phyloP scores from a whole-genome alignment of 352 stramenopile genomes.

The Pythium dissotocum region DNA sequence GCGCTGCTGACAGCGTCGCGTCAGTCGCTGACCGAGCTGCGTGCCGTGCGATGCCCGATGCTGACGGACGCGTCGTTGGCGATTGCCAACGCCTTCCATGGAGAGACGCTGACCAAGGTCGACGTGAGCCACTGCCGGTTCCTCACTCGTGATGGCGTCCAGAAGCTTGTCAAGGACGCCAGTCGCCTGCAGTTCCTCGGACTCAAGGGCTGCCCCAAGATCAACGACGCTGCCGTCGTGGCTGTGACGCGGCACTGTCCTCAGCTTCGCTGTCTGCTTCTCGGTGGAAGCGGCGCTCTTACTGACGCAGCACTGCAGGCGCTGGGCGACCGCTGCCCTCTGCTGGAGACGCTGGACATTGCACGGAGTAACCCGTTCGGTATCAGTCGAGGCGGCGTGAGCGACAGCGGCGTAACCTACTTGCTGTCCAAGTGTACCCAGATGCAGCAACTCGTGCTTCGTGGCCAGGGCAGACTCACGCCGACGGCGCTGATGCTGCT shows the following conservation, averaged over 20 bases:
- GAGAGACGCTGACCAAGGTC: slow-evolving; percentile 38
- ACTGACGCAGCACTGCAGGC: slow-evolving; percentile 43
- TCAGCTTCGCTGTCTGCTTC: slow-evolving; percentile 37
- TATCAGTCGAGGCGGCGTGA: slow-evolving; percentile 51
- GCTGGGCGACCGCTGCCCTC: slow-evolving; percentile 40
- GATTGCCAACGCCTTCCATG: slow-evolving; percentile 30
- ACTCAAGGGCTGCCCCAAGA: slow-evolving; percentile 58
- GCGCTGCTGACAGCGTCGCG: slow-evolving; percentile 39
- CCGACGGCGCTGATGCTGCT: slow-evolving; percentile 39
- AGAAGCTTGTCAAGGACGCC: slow-evolving; percentile 33
- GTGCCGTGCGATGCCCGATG: slow-evolving; percentile 52
- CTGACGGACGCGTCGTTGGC: slow-evolving; percentile 46
- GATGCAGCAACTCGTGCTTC: slow-evolving; percentile 47
- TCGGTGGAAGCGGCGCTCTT: slow-evolving; percentile 52
- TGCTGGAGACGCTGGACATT: slow-evolving; percentile 52
- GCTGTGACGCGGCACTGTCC: slow-evolving; percentile 39
- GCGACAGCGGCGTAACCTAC: slow-evolving; percentile 42
- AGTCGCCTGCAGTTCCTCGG: slow-evolving; percentile 38
- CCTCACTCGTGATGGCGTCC: slow-evolving; percentile 40
- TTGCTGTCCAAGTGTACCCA: slow-evolving; percentile 43
- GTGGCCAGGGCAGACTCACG: slow-evolving; percentile 57
- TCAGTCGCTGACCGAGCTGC: slow-evolving; percentile 41
- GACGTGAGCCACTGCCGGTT: slow-evolving; percentile 68
- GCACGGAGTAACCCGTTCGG: slow-evolving; percentile 69
- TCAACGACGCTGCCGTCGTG: slow-evolving; percentile 42